Evolutionary conservation across 2,329 filamentous ascomycete species (phyloP).

Genomic region (Cryphonectria parasitica): DNA sequence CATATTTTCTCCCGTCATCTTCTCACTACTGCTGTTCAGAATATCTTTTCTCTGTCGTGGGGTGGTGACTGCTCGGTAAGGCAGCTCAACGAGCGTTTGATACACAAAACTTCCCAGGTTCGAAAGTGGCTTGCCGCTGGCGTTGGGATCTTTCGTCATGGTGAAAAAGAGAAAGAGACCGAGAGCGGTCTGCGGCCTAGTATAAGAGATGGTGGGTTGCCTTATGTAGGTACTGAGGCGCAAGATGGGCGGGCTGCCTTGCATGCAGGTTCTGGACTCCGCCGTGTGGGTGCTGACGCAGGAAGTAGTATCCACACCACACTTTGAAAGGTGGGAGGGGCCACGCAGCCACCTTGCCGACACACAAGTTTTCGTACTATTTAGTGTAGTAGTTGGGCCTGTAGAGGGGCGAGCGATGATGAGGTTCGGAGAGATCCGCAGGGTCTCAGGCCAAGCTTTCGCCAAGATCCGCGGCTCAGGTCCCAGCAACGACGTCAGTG

Average conservation of each 20-base stretch:
- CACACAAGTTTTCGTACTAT: background rate
- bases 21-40: background rate
- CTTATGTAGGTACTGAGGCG: background rate
- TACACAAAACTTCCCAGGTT: slow-evolving; percentile 30
- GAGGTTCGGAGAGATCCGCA: slow-evolving; percentile 10
- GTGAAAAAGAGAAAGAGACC: background rate
- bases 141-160: slow-evolving; percentile 22
- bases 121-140: slow-evolving; percentile 14
- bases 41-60: slow-evolving; percentile 30
- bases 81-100: slow-evolving; percentile 39
- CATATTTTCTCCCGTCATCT: slow-evolving; percentile 10
- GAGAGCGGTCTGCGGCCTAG: background rate
- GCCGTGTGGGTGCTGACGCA: slow-evolving; percentile 7
- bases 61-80: slow-evolving; percentile 37
- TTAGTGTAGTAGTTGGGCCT: background rate
- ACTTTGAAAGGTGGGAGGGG: background rate
- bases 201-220: background rate
- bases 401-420: slow-evolving; percentile 5
- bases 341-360: slow-evolving; percentile 4
- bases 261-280: slow-evolving; percentile 6
- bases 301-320: background rate
- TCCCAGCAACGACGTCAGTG: slow-evolving; percentile 25
- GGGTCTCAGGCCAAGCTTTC: slow-evolving; percentile 30
- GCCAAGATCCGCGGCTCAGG: slow-evolving; percentile 30
- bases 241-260: background rate